These are phyloP conservation scores for Tripterygium wilfordii DNA, from an alignment of 177 flowering plant genomes.

Conservation along the genomic window DNA sequence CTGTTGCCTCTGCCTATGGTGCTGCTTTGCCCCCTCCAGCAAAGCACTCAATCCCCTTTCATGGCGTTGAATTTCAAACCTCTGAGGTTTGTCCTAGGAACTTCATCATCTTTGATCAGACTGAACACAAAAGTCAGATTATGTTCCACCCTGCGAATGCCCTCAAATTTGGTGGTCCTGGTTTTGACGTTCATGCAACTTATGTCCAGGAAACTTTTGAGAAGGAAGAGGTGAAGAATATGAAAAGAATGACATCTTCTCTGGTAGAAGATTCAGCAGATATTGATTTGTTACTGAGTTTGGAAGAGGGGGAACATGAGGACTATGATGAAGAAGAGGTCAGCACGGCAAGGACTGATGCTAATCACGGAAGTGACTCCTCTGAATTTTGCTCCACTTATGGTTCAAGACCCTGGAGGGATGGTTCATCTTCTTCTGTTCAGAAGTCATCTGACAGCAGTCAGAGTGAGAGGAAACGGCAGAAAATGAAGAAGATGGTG, in stretches of 20 bases:
- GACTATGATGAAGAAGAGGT: slow-evolving; percentile 51
- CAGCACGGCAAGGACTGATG: slow-evolving; percentile 54
- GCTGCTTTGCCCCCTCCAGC: slow-evolving; percentile 20
- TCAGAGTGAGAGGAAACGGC: slow-evolving; percentile 31
- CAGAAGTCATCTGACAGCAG: slow-evolving; percentile 23
- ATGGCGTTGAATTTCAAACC: slow-evolving; percentile 53
- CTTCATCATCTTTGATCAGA: slow-evolving; percentile 69
- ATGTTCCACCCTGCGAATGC: slow-evolving; percentile 61
- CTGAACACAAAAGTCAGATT: slow-evolving; percentile 47
- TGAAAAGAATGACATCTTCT: slow-evolving; percentile 20
- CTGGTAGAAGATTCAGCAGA: slow-evolving; percentile 56
- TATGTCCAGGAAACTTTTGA: slow-evolving; percentile 13
- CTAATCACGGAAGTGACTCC: slow-evolving; percentile 30
- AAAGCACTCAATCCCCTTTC: slow-evolving; percentile 26
- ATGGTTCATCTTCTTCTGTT: slow-evolving; percentile 16
- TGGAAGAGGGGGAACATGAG: slow-evolving; percentile 46
- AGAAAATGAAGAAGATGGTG: slow-evolving; percentile 60
- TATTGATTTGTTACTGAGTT: slow-evolving; percentile 61
- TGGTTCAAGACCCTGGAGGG: slow-evolving; percentile 26
- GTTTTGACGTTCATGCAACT: slow-evolving; percentile 18
- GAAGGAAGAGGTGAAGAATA: slow-evolving; percentile 5
- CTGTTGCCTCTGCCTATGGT: slow-evolving; percentile 23
- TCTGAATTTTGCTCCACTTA: slow-evolving; percentile 44
- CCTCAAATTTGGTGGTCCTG: slow-evolving; percentile 30
- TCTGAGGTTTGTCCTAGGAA: slow-evolving; percentile 63